These are phyloP conservation scores for Scutellaria barbata DNA, from an alignment of 257 asterid species.

Conservation along the genomic window DNA sequence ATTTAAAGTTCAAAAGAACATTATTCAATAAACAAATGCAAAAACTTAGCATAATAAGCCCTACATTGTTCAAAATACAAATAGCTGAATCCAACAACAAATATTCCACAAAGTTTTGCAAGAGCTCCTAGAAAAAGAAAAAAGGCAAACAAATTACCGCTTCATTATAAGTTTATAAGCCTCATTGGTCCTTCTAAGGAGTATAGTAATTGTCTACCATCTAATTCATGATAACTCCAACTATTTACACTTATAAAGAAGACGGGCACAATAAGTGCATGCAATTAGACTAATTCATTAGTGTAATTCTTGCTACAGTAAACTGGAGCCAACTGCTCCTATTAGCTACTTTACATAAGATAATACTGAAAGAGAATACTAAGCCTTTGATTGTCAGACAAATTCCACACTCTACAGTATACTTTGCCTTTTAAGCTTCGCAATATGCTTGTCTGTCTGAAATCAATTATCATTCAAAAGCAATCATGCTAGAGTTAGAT, in stretches of 20 bases:
- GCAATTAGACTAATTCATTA: slow-evolving; percentile 3
- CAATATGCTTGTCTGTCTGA: too few species aligned
- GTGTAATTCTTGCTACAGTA: too few species aligned
- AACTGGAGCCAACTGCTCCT: too few species aligned
- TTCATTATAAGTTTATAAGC: neutral
- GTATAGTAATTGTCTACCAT: neutral
- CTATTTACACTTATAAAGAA: slow-evolving; percentile 2
- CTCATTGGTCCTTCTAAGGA: neutral
- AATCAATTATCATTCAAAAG: too few species aligned
- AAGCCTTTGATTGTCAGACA: too few species aligned
- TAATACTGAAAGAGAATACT: too few species aligned
- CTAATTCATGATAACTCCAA: neutral
- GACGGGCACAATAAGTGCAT: neutral
- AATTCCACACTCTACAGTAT: too few species aligned
- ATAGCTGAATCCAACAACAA: slow-evolving; percentile 27
- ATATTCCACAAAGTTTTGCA: neutral
- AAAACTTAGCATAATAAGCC: slow-evolving; percentile 12
- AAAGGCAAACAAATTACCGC: neutral
- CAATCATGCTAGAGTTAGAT: too few species aligned
- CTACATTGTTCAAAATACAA: slow-evolving; percentile 1
- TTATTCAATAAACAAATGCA: slow-evolving; percentile 22
- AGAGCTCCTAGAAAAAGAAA: slow-evolving; percentile 1
- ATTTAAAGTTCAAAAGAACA: slow-evolving; percentile 50
- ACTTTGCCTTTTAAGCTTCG: too few species aligned
- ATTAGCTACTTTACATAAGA: too few species aligned